Evolutionary conservation across 139 green algal species (phyloP).

Genomic region (Chlorella sp.): DNA sequence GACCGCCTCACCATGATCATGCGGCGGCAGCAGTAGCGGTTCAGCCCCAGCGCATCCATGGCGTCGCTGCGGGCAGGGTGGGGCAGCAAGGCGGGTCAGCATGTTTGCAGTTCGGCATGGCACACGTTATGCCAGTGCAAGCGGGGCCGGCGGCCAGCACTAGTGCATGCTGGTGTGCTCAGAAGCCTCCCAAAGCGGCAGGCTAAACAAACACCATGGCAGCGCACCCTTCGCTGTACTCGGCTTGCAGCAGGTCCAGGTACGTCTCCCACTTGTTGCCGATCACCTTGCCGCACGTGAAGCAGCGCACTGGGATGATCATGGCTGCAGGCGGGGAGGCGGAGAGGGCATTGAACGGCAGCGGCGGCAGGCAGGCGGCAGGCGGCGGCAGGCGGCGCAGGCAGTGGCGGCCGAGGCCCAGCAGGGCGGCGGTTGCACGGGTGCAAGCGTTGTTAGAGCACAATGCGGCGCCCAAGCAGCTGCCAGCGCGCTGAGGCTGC

Average conservation of each 20-base stretch:
- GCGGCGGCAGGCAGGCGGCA: too few species aligned
- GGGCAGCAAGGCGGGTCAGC: background rate
- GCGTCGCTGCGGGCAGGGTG: conserved; percentile 81
- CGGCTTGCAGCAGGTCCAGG: conserved; percentile 93
- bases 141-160: background rate
- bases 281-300: conserved; percentile 99
- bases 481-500: too few species aligned
- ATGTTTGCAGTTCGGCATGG: background rate
- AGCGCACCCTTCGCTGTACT: conserved; percentile 73
- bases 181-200: too few species aligned
- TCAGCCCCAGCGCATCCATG: conserved; percentile 91
- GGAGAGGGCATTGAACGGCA: too few species aligned
- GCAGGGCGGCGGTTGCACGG: too few species aligned
- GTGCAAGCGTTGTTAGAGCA: too few species aligned
- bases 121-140: too few species aligned
- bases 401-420: too few species aligned
- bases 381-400: too few species aligned
- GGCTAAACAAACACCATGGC: background rate
- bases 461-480: too few species aligned
- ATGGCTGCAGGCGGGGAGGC: background rate
- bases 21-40: conserved; percentile 97
- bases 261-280: conserved; percentile 99
- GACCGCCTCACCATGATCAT: conserved; percentile 97
- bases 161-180: too few species aligned
- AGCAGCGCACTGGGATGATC: conserved; percentile 71